Percentiles rank a stretch among this genome's conserved stretches.
Evolutionary conservation across 208 protist species (phyloP).

Genomic region (Leishmania major): DNA sequence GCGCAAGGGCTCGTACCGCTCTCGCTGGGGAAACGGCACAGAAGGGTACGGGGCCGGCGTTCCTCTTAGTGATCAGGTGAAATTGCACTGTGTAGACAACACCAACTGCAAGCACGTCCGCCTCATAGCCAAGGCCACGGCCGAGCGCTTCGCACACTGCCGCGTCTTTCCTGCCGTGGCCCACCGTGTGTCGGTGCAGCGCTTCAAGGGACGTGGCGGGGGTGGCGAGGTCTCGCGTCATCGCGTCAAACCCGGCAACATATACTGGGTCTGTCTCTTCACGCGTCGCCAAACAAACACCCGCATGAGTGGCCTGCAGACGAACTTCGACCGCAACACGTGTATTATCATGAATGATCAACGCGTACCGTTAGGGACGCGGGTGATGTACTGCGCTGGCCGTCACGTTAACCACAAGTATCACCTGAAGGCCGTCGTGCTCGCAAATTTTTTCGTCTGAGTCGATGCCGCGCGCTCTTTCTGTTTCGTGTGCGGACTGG

Average conservation of each 20-base stretch:
- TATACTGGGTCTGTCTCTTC: constrained; percentile 92
- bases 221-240: constrained; percentile 71
- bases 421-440: constrained; percentile 90
- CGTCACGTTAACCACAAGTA: constrained; percentile 94
- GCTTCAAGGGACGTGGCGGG: constrained; percentile 75
- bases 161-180: constrained; percentile 88
- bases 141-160: constrained; percentile 90
- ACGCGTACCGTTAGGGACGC: constrained; percentile 85
- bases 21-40: constrained; percentile 84
- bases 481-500: neutral
- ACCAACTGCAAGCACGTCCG: constrained; percentile 93
- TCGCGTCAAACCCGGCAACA: constrained; percentile 84
- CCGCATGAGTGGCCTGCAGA: constrained; percentile 87
- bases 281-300: constrained; percentile 86
- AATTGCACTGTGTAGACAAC: constrained; percentile 94
- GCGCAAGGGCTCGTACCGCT: constrained; percentile 82
- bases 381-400: constrained; percentile 92
- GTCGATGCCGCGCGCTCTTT: neutral
- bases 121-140: constrained; percentile 84
- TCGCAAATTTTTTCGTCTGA: constrained; percentile 93
- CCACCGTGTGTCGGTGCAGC: constrained; percentile 89
- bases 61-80: constrained; percentile 87
- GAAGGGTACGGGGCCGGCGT: constrained; percentile 85
- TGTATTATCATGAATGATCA: constrained; percentile 93
- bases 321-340: constrained; percentile 92